Evolutionary conservation across 192 early-diverging fungal species (phyloP).

Genomic region (Rhizophagus clarus): DNA sequence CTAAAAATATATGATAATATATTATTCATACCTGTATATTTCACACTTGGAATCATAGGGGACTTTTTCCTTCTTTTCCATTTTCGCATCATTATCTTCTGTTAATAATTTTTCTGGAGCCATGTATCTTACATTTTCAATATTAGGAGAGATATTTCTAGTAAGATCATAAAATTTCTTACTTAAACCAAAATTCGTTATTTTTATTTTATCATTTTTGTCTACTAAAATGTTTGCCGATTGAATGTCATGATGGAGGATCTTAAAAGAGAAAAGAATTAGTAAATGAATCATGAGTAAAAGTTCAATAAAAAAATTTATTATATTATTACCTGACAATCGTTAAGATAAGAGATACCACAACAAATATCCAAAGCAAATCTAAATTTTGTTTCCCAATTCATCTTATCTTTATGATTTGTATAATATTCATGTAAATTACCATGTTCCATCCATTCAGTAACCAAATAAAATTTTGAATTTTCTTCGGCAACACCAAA

Average conservation of each 20-base stretch:
- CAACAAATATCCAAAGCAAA: slow-evolving; percentile 42
- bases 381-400: slow-evolving; percentile 32
- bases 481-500: slow-evolving; percentile 11
- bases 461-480: slow-evolving; percentile 41
- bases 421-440: slow-evolving; percentile 44
- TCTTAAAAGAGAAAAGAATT: neutral
- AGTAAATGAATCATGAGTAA: too few relatives aligned
- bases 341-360: slow-evolving; percentile 41
- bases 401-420: slow-evolving; percentile 17
- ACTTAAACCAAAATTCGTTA: slow-evolving; percentile 2
- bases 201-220: neutral
- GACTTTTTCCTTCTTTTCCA: neutral
- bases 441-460: slow-evolving; percentile 40
- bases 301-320: neutral
- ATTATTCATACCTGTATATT: slow-evolving; percentile 13
- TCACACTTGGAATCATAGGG: neutral
- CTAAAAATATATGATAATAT: too few relatives aligned
- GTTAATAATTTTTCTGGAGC: neutral
- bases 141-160: neutral
- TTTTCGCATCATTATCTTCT: neutral
- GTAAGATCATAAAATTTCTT: slow-evolving; percentile 3
- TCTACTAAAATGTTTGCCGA: neutral
- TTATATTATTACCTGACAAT: neutral
- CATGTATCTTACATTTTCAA: slow-evolving; percentile 24
- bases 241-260: slow-evolving; percentile 28